These are phyloP conservation scores for Phytophthora tubulina DNA, from an alignment of 352 stramenopile genomes.

Conservation along the genomic window DNA sequence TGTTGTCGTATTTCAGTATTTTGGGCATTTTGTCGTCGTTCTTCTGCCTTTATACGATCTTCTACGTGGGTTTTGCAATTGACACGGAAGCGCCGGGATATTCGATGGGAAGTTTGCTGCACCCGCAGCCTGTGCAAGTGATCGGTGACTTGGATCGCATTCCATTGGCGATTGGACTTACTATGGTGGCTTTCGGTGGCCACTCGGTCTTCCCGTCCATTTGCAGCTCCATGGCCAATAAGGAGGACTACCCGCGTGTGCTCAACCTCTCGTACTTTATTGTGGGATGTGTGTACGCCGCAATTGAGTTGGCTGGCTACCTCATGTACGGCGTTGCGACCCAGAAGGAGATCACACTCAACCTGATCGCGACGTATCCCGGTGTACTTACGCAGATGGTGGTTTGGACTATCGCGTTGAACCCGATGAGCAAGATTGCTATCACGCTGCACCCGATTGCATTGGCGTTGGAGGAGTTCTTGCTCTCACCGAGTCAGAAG, in stretches of 20 bases:
- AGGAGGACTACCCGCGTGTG: conserved; percentile 66
- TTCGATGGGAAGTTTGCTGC: conserved; percentile 62
- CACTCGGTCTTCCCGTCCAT: conserved; percentile 93
- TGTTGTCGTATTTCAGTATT: conserved; percentile 88
- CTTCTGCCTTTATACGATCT: conserved; percentile 79
- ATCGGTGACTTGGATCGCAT: conserved; percentile 75
- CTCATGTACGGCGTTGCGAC: conserved; percentile 85
- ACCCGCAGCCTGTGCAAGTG: conserved; percentile 69
- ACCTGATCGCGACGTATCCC: conserved; percentile 76
- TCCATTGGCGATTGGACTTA: conserved; percentile 83
- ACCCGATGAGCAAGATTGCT: conserved; percentile 91
- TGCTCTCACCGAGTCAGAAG: conserved; percentile 61
- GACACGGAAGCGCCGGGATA: conserved; percentile 51
- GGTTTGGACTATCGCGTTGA: conserved; percentile 87
- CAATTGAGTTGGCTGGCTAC: conserved; percentile 83
- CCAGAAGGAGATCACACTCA: conserved; percentile 89
- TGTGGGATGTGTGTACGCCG: conserved; percentile 74
- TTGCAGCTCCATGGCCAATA: conserved; percentile 82
- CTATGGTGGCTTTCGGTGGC: conserved; percentile 89
- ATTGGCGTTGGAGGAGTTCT: conserved; percentile 76
- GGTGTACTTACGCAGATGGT: conserved; percentile 71
- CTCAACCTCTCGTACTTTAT: conserved; percentile 82
- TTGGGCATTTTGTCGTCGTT: conserved; percentile 87
- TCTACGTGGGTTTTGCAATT: conserved; percentile 79
- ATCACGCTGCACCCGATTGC: conserved; percentile 87